Base-by-base conservation (phyloP, 352 stramenopile genomes). In the Pilasporangium apinafurcum region DNA sequence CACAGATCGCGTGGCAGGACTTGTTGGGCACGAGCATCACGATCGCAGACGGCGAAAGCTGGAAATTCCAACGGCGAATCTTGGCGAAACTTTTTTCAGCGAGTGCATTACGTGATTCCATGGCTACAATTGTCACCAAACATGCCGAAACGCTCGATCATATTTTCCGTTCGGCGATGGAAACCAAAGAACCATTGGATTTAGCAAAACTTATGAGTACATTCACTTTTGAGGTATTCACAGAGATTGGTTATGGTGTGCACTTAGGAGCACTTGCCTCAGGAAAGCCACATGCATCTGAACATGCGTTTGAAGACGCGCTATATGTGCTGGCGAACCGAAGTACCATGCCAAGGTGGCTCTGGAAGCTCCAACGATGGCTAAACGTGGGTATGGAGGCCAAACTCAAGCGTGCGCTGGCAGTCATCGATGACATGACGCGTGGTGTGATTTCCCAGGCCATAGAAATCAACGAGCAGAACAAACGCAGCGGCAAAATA, bases 181-280 rank as follows among this genome's bases (percentile, higher is more conserved):
- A n/a, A n/a, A n/a, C n/a, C n/a, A n/a, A n/a, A n/a, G n/a, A 1
- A 53, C n/a, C n/a, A n/a, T n/a, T n/a, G n/a, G n/a, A n/a, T n/a
- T n/a, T n/a, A n/a, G n/a, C n/a, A n/a, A 20, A 47, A 21, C 10
- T 46, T 4, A 32, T 68, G 9, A 37, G 53, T 21, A 24, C 37
- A 8, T 59, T 74, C 43, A 74, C 65, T 24, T 37, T 74, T 12
- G 44, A 71, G 17, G 64, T 54, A 17, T 71, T 77, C 37, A 46
- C 54, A 3, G 55, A 69, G 17, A 65, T 74, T 37, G 65, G 37
- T 26, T 74, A 74, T 52, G 65, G 65, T 32, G 44, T 62, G n/a
- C 22, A 65, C 26, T 22, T 75, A 4, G 43, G 49, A 10, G 29
- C 18, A 4, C 30, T 62, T 9, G 30, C n/a, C n/a, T n/a, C n/a